A percentile compares a stretch with the other conserved stretches of the same genome.
phyloP scores from a whole-genome alignment of 805 yeast genomes.

The Tanozyma kutaoensis region DNA sequence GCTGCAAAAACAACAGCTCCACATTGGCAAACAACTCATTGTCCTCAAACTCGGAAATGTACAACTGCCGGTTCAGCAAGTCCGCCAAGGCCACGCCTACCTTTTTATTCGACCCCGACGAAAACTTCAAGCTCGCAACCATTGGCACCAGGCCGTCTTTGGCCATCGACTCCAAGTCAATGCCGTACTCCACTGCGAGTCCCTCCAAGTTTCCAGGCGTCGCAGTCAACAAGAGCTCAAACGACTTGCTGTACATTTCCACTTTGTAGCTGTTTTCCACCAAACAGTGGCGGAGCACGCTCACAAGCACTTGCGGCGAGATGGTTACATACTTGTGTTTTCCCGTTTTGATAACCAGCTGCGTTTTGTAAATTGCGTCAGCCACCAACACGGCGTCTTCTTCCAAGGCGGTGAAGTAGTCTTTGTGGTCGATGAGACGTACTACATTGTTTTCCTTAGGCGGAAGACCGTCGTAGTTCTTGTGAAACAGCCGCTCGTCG shows the following conservation, averaged over 20 bases:
- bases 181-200: slow-evolving; percentile 20
- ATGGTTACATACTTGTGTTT: slow-evolving; percentile 54
- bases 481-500: slow-evolving; percentile 30
- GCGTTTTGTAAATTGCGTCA: slow-evolving; percentile 71
- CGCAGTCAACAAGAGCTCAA: slow-evolving; percentile 47
- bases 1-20: slow-evolving; percentile 76
- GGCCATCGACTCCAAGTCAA: slow-evolving; percentile 50
- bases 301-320: slow-evolving; percentile 59
- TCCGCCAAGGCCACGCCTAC: slow-evolving; percentile 78
- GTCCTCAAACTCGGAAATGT: slow-evolving; percentile 71
- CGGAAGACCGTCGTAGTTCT: slow-evolving; percentile 34
- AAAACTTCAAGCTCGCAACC: slow-evolving; percentile 24
- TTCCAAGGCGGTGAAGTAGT: slow-evolving; percentile 62
- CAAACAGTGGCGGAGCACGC: slow-evolving; percentile 52
- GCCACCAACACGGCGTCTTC: slow-evolving; percentile 77
- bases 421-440: slow-evolving; percentile 59
- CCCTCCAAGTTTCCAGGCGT: slow-evolving; percentile 82
- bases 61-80: slow-evolving; percentile 50
- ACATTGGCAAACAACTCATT: slow-evolving; percentile 79
- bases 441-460: slow-evolving; percentile 31
- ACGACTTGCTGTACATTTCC: slow-evolving; percentile 55
- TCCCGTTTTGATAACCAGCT: slow-evolving; percentile 59
- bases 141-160: slow-evolving; percentile 26
- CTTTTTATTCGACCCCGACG: slow-evolving; percentile 25
- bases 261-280: slow-evolving; percentile 63